These are phyloP conservation scores for Hyphopichia wangnamkhiaoensis DNA, from an alignment of 1,139 yeast genomes.

Conservation along the genomic window DNA sequence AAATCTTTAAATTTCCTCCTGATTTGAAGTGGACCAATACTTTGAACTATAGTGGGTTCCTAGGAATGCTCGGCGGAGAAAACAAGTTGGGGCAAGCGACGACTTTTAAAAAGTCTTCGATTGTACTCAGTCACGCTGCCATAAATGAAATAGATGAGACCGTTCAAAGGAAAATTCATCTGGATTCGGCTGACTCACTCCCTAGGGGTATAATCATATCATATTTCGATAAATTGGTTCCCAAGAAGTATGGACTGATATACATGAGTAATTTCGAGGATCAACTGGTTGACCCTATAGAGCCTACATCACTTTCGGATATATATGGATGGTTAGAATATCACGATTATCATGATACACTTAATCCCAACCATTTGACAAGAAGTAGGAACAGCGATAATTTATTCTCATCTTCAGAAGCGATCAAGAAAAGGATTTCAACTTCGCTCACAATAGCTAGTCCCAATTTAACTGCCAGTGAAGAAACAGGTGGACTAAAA, in stretches of 20 bases:
- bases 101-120: slow-evolving; percentile 32
- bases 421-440: slow-evolving; percentile 2
- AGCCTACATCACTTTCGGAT: slow-evolving; percentile 18
- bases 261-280: slow-evolving; percentile 17
- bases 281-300: slow-evolving; percentile 6
- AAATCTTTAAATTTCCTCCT: slow-evolving; percentile 22
- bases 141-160: slow-evolving; percentile 21
- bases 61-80: slow-evolving; percentile 28
- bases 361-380: slow-evolving; percentile 19
- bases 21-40: slow-evolving; percentile 40
- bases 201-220: slow-evolving; percentile 32
- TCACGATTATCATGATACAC: slow-evolving; percentile 31
- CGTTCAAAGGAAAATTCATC: slow-evolving; percentile 6
- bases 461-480: slow-evolving; percentile 7
- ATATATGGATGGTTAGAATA: slow-evolving; percentile 37
- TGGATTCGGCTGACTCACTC: slow-evolving; percentile 8
- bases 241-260: slow-evolving; percentile 38
- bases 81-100: slow-evolving; percentile 5
- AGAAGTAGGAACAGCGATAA: slow-evolving; percentile 16
- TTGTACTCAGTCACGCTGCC: slow-evolving; percentile 19
- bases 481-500: slow-evolving; percentile 1
- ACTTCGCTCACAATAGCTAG: neutral
- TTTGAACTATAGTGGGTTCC: slow-evolving; percentile 37
- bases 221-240: slow-evolving; percentile 21
- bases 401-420: slow-evolving; percentile 18